These are phyloP conservation scores for Medakamo hakoo DNA, from an alignment of 139 green algal genomes.

Conservation along the genomic window DNA sequence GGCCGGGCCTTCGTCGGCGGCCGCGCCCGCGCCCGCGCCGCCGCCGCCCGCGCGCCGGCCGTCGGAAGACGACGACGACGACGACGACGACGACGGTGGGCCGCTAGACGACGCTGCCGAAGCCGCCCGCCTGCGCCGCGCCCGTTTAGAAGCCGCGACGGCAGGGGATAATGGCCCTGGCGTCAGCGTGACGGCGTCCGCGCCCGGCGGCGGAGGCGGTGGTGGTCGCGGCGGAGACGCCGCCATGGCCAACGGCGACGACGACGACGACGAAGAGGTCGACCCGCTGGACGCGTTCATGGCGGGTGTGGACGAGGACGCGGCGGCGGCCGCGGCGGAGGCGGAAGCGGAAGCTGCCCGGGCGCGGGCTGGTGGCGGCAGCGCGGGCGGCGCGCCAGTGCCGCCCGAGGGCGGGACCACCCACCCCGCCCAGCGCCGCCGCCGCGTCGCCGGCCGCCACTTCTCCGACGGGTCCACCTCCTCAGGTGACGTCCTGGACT, in stretches of 20 bases:
- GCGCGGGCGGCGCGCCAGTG: not conserved
- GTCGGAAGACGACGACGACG: too few relatives aligned
- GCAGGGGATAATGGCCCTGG: not conserved
- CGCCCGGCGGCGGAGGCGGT: too few relatives aligned
- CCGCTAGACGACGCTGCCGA: not conserved
- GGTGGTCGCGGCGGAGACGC: too few relatives aligned
- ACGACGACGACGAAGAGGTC: constrained; percentile 38
- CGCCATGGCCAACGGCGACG: not conserved
- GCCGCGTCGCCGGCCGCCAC: constrained; percentile 4
- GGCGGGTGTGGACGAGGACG: constrained; percentile 8
- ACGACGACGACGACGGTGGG: not conserved
- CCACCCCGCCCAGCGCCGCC: not conserved
- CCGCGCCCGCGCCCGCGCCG: too few relatives aligned
- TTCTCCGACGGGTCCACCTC: constrained; percentile 5
- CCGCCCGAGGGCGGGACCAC: not conserved
- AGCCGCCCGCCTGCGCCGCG: too few relatives aligned
- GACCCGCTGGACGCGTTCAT: constrained; percentile 95
- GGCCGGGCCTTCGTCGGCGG: too few relatives aligned
- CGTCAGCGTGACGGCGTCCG: not conserved
- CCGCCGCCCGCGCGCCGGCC: too few relatives aligned
- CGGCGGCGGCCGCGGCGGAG: not conserved
- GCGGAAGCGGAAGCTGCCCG: not conserved
- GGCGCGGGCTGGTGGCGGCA: not conserved
- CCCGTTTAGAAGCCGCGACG: not conserved
- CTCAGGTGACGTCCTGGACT: constrained; percentile 2